Percentiles rank a stretch among this genome's conserved stretches.
Evolutionary conservation across 2,329 filamentous ascomycete species (phyloP).

Genomic region (Stemphylium beticola): DNA sequence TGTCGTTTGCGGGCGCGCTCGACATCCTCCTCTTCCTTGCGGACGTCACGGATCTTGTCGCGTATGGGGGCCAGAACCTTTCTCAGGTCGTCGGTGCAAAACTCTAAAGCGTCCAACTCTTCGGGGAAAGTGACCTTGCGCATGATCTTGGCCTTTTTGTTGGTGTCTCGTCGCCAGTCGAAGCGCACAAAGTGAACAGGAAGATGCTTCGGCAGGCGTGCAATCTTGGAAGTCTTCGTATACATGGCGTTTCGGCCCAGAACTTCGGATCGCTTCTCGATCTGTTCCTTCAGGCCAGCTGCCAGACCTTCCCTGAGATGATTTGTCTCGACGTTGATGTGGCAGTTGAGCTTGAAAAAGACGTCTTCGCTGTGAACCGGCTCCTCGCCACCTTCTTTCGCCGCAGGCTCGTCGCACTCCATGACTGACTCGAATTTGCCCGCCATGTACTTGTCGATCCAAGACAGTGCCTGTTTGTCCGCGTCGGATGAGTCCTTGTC

Average conservation of each 20-base stretch:
- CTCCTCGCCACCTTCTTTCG: slow-evolving; percentile 76
- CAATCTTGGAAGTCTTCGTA: slow-evolving; percentile 89
- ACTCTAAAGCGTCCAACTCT: slow-evolving; percentile 91
- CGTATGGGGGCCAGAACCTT: slow-evolving; percentile 86
- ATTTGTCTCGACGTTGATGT: slow-evolving; percentile 86
- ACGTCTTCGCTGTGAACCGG: slow-evolving; percentile 70
- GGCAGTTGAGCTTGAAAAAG: slow-evolving; percentile 94
- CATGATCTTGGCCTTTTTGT: slow-evolving; percentile 99
- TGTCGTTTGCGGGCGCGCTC: slow-evolving; percentile 91
- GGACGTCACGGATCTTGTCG: slow-evolving; percentile 92
- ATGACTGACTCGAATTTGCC: slow-evolving; percentile 80
- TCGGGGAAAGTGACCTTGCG: slow-evolving; percentile 96
- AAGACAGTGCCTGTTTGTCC: slow-evolving; percentile 62
- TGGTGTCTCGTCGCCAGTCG: slow-evolving; percentile 93
- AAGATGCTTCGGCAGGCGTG: slow-evolving; percentile 90
- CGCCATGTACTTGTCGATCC: slow-evolving; percentile 89
- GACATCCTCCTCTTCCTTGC: slow-evolving; percentile 93
- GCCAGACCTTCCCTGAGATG: slow-evolving; percentile 88
- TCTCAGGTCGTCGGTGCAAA: slow-evolving; percentile 89
- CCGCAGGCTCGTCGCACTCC: slow-evolving; percentile 81
- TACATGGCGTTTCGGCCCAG: slow-evolving; percentile 82
- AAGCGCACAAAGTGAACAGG: slow-evolving; percentile 98
- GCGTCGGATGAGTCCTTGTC: slow-evolving; percentile 52
- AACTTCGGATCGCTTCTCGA: slow-evolving; percentile 84
- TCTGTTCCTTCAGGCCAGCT: slow-evolving; percentile 81